Evolutionary conservation across 129 eudicot species (phyloP).

Genomic region (Gnaphalium uliginosum): DNA sequence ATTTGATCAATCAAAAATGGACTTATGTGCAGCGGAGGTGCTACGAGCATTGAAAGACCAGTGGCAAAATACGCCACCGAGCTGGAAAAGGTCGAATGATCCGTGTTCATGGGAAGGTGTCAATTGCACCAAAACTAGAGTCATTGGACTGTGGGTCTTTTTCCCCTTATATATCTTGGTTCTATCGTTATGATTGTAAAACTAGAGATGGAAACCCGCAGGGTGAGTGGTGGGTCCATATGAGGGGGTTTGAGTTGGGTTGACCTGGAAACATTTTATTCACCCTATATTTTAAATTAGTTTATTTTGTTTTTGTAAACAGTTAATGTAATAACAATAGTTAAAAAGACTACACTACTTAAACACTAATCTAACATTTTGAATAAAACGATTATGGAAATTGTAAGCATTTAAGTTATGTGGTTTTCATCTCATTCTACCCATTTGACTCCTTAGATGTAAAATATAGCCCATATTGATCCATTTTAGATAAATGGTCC

Average conservation of each 20-base stretch:
- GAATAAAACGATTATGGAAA: background rate
- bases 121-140: conserved; percentile 67
- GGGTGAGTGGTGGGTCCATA: background rate
- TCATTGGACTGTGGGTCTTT: conserved; percentile 33
- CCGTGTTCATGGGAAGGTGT: conserved; percentile 98
- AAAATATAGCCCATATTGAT: background rate
- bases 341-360: background rate
- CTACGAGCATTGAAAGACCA: conserved; percentile 66
- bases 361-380: background rate
- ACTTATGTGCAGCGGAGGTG: conserved; percentile 52
- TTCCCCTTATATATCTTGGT: conserved; percentile 11
- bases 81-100: conserved; percentile 77
- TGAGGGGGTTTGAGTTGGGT: background rate
- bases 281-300: background rate
- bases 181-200: background rate
- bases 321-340: background rate
- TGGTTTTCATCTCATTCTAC: background rate
- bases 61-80: conserved; percentile 86
- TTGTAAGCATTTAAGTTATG: background rate
- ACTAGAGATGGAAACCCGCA: background rate
- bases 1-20: conserved; percentile 1
- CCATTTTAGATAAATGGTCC: background rate
- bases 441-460: background rate
- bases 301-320: background rate
- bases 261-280: background rate